Conservation (phyloP, 2,329 filamentous ascomycete species). For the Xylaria sp. region DNA sequence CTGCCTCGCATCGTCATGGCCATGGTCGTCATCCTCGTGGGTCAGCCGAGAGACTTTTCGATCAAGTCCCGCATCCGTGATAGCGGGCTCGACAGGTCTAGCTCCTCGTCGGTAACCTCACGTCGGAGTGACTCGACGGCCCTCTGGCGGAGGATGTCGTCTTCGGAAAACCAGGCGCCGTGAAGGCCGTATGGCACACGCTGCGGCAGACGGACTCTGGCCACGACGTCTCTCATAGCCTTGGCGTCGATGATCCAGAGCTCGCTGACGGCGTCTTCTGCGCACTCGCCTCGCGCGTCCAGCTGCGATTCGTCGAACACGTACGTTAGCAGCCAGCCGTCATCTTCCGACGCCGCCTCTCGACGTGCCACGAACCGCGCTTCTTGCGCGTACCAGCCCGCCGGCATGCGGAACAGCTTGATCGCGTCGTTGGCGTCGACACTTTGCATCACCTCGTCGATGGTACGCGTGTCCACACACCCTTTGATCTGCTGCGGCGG, state of each 20-base stretch:
- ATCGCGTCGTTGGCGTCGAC: slow-evolving; percentile 64
- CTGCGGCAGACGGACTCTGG: slow-evolving; percentile 69
- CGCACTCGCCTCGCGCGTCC: slow-evolving; percentile 59
- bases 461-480: slow-evolving; percentile 68
- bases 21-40: background rate
- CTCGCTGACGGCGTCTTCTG: slow-evolving; percentile 63
- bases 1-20: no score
- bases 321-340: slow-evolving; percentile 75
- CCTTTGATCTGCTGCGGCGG: slow-evolving; percentile 64
- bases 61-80: slow-evolving; percentile 43
- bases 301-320: slow-evolving; percentile 77
- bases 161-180: slow-evolving; percentile 68
- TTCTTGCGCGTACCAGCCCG: slow-evolving; percentile 73
- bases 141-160: slow-evolving; percentile 62
- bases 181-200: slow-evolving; percentile 77
- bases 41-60: slow-evolving; percentile 44
- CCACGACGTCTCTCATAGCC: slow-evolving; percentile 70
- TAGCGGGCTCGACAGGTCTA: slow-evolving; percentile 43
- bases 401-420: slow-evolving; percentile 69
- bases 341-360: slow-evolving; percentile 63
- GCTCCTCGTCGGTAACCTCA: slow-evolving; percentile 36
- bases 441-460: slow-evolving; percentile 62
- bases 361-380: slow-evolving; percentile 69
- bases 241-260: slow-evolving; percentile 75
- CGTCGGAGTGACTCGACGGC: slow-evolving; percentile 40